These are phyloP conservation scores for Candida adriatica DNA, from an alignment of 805 yeast genomes.

Conservation along the genomic window DNA sequence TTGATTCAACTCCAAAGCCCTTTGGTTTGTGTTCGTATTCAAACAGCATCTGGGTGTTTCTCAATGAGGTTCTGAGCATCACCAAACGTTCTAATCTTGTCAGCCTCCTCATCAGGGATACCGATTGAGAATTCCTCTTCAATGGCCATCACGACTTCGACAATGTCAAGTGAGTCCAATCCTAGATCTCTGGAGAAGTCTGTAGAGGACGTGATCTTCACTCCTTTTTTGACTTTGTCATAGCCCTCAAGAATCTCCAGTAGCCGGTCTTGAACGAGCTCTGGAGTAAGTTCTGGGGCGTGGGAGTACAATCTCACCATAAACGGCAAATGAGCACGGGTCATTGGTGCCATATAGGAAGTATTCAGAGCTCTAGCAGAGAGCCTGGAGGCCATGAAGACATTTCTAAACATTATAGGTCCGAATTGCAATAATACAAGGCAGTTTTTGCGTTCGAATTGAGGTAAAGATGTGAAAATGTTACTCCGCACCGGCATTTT, in stretches of 20 bases:
- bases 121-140: slow-evolving; percentile 61
- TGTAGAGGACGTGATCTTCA: slow-evolving; percentile 32
- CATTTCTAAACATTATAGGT: slow-evolving; percentile 1
- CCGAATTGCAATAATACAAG: no score
- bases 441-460: no score
- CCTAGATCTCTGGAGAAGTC: slow-evolving; percentile 61
- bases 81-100: slow-evolving; percentile 77
- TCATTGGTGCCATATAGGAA: neutral
- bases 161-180: slow-evolving; percentile 64
- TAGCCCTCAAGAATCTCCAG: slow-evolving; percentile 59
- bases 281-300: slow-evolving; percentile 55
- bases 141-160: slow-evolving; percentile 66
- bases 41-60: slow-evolving; percentile 19
- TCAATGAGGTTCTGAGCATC: slow-evolving; percentile 76
- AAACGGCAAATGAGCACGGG: slow-evolving; percentile 1
- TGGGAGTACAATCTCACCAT: slow-evolving; percentile 38
- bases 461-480: no score
- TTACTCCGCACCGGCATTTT: no score
- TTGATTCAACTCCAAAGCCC: neutral
- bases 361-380: neutral
- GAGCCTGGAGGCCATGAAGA: neutral
- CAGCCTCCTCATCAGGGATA: slow-evolving; percentile 79
- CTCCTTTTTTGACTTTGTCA: slow-evolving; percentile 38
- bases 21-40: no score
- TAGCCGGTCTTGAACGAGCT: slow-evolving; percentile 54